These are phyloP conservation scores for Colletotrichum magnum DNA, from an alignment of 2,329 filamentous ascomycete species.

Conservation along the genomic window DNA sequence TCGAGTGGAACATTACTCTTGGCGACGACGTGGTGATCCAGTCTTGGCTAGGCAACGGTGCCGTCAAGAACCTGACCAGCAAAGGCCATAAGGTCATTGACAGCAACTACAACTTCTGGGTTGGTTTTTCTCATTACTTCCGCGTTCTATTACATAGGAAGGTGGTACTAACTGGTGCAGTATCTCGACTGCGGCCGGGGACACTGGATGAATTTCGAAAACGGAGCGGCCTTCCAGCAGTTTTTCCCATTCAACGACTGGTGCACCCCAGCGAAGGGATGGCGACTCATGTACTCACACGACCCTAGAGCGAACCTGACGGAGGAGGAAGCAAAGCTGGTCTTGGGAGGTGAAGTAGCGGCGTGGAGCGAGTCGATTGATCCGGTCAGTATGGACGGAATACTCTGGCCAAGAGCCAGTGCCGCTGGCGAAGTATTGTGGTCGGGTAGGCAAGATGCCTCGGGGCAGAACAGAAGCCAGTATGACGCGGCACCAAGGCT, in stretches of 20 bases:
- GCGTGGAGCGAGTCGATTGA: constrained; percentile 89
- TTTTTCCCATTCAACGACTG: constrained; percentile 85
- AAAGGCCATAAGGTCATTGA: constrained; percentile 80
- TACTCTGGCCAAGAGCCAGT: constrained; percentile 83
- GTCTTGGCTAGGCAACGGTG: constrained; percentile 78
- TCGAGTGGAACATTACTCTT: constrained; percentile 83
- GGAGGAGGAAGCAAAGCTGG: constrained; percentile 71
- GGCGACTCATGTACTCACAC: constrained; percentile 85
- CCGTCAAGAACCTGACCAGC: constrained; percentile 72
- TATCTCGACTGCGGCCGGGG: constrained; percentile 89
- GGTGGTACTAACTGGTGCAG: constrained; percentile 52
- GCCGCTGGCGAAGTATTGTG: constrained; percentile 86
- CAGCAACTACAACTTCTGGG: constrained; percentile 84
- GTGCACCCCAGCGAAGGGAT: constrained; percentile 85
- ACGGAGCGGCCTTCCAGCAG: constrained; percentile 63
- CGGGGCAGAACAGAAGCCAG: constrained; percentile 79
- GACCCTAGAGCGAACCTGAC: constrained; percentile 79
- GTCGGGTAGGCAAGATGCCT: constrained; percentile 77
- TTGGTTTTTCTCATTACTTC: constrained; percentile 54
- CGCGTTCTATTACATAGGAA: neutral
- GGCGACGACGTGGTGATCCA: constrained; percentile 82
- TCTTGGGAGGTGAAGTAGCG: constrained; percentile 86
- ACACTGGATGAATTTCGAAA: constrained; percentile 81
- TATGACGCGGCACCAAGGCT: constrained; percentile 78
- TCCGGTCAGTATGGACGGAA: constrained; percentile 78